A percentile compares a stretch with the other conserved stretches of the same genome.
These are phyloP conservation scores for Kwoniella dejecticola DNA, from an alignment of 768 basidiomycete species.

Conservation along the genomic window DNA sequence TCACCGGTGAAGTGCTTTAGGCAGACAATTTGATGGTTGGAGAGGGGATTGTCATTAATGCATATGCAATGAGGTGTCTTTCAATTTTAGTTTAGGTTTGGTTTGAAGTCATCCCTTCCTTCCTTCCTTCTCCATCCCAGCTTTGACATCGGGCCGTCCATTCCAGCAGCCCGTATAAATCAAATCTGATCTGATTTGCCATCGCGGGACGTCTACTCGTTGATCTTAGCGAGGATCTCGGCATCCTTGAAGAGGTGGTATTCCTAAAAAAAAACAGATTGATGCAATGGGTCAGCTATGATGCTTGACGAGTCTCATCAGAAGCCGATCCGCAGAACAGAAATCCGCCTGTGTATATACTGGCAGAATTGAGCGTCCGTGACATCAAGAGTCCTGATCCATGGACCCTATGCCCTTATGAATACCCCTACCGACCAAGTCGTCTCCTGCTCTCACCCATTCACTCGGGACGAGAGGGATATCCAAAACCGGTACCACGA, in stretches of 20 bases:
- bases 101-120: not conserved
- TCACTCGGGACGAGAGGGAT: too few species aligned
- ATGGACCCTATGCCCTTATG: too few species aligned
- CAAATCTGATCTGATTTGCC: too few species aligned
- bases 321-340: too few species aligned
- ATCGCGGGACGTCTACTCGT: slow-evolving; percentile 79
- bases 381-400: too few species aligned
- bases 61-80: slow-evolving; percentile 7
- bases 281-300: not conserved
- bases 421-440: too few species aligned
- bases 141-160: not conserved
- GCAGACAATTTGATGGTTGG: not conserved
- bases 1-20: too few species aligned
- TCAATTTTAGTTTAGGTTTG: not conserved
- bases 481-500: too few species aligned
- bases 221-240: slow-evolving; percentile 94
- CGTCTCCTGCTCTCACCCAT: too few species aligned
- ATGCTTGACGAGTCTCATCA: not conserved
- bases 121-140: not conserved
- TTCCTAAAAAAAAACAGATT: slow-evolving; percentile 64
- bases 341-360: too few species aligned
- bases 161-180: not conserved
- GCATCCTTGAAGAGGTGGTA: slow-evolving; percentile 91
- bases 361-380: too few species aligned
- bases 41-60: slow-evolving; percentile 14